These are phyloP conservation scores for Phytophthora colocasiae DNA, from an alignment of 352 stramenopile species.

Conservation along the genomic window DNA sequence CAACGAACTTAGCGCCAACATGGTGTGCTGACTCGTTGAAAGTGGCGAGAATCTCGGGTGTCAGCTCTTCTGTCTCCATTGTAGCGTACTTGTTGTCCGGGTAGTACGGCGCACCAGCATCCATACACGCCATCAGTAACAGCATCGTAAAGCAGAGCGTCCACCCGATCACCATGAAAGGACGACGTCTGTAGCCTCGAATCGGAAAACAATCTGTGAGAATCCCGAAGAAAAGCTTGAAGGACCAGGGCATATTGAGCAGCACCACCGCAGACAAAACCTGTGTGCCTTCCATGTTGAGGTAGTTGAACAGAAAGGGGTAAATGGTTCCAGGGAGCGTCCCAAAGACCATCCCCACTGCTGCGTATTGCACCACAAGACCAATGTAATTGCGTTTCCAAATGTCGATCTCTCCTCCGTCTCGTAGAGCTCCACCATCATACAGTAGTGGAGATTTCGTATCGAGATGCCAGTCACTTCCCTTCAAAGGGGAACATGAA, in stretches of 20 bases:
- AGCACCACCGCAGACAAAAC: constrained; percentile 46
- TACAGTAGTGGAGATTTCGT: constrained; percentile 27
- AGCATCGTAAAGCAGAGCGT: constrained; percentile 49
- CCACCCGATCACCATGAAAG: constrained; percentile 71
- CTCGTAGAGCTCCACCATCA: constrained; percentile 28
- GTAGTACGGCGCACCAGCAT: constrained; percentile 57
- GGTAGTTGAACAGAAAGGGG: constrained; percentile 55
- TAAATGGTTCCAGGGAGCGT: constrained; percentile 54
- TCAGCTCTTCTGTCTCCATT: constrained; percentile 29
- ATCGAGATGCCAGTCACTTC: constrained; percentile 22
- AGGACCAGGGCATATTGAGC: constrained; percentile 59
- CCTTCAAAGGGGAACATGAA: constrained; percentile 14
- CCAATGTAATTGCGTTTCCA: constrained; percentile 50
- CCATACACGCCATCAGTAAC: constrained; percentile 48
- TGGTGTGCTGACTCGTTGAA: constrained; percentile 43
- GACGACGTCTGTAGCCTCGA: constrained; percentile 55
- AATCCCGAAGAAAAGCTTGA: constrained; percentile 67
- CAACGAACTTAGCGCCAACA: constrained; percentile 48
- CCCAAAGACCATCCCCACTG: constrained; percentile 48
- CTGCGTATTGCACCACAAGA: constrained; percentile 52
- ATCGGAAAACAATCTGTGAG: constrained; percentile 61
- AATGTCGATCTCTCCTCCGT: constrained; percentile 35
- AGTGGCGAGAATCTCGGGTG: constrained; percentile 29
- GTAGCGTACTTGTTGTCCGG: constrained; percentile 27
- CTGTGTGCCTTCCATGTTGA: constrained; percentile 57